Evolutionary conservation across 306 rosid genomes (phyloP), one percentile per base, ranked within the genome.

Genomic region (Erythrophleum fordii): DNA sequence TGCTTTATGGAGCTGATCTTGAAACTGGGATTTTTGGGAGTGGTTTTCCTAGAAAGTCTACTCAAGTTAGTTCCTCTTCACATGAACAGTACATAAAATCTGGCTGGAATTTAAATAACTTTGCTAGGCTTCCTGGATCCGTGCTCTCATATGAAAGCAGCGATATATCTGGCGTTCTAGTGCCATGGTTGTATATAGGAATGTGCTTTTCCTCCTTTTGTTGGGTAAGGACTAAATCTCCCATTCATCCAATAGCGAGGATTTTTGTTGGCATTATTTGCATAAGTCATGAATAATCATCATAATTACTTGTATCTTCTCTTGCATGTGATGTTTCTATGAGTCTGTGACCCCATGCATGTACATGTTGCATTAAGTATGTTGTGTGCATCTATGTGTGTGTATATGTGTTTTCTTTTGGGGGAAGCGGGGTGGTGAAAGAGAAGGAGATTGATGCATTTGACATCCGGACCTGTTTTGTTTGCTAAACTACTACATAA

Each of bases 191-290:
- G 73, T 95, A 92, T 80, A 61, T 95, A 69, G 98, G 98, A 86
- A 95, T 95, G 98, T 95, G 98, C 82, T 95, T 95, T 87, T 95
- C 98, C 59, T 92, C 98, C 56, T 95, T 95, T 83, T 95, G 98
- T 88, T 95, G 98, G 98, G 97, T 95, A 89, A 86, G 92, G 80
- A 77, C 61, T 41, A 52, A 61, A 48, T 68, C 26, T 25, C 77
- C 44, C 37, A 55, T 73, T 61, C 42, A 17, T 72, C 73, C 41
- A 73, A 59, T 64, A 52, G n/a, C n/a, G n/a, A n/a, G n/a, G n/a
- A n/a, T n/a, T n/a, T 75, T 46, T 69, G 45, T 85, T 48, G 53
- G 70, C 26, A 73, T 62, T 67, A 45, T 79, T 78, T 53, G 46
- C 35, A 2, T 75, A 0, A 3, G 49, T 44, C n/a, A 44, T 44